These are phyloP conservation scores for Volutella citrinella DNA, from an alignment of 2,329 filamentous ascomycete species.

Conservation along the genomic window DNA sequence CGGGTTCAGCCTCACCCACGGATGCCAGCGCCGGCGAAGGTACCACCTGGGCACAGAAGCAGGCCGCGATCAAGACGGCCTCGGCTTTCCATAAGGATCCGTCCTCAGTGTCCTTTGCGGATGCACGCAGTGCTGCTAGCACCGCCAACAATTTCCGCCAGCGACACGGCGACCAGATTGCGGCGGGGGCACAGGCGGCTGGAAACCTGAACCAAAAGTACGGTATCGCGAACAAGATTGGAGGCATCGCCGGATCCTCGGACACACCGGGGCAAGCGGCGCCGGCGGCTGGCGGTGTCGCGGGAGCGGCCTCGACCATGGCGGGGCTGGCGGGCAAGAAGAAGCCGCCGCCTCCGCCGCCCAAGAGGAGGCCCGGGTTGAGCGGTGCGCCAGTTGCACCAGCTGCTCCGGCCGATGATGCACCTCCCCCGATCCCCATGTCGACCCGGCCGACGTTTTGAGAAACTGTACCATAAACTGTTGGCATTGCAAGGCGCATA, in stretches of 20 bases:
- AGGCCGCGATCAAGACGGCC: slow-evolving; percentile 61
- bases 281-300: slow-evolving; percentile 2
- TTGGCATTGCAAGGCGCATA: slow-evolving; percentile 13
- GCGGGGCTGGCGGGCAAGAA: slow-evolving; percentile 42
- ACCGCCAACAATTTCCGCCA: slow-evolving; percentile 69
- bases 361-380: slow-evolving; percentile 50
- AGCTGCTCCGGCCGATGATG: slow-evolving; percentile 22
- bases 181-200: slow-evolving; percentile 55
- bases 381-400: slow-evolving; percentile 13
- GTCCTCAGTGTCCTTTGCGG: slow-evolving; percentile 56
- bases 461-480: slow-evolving; percentile 3
- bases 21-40: slow-evolving; percentile 39
- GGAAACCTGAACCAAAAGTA: slow-evolving; percentile 61
- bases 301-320: slow-evolving; percentile 9
- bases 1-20: slow-evolving; percentile 17
- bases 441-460: slow-evolving; percentile 48
- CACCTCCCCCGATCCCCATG: slow-evolving; percentile 52
- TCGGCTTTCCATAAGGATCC: slow-evolving; percentile 58
- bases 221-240: slow-evolving; percentile 43
- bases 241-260: slow-evolving; percentile 22
- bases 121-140: slow-evolving; percentile 55
- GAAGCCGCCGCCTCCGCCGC: slow-evolving; percentile 50
- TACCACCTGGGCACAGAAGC: slow-evolving; percentile 63
- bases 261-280: slow-evolving; percentile 8
- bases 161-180: slow-evolving; percentile 66